A percentile compares a stretch with the other conserved stretches of the same genome.
These are phyloP conservation scores for Daldinia loculata DNA, from an alignment of 495 filamentous ascomycete species.

Conservation along the genomic window DNA sequence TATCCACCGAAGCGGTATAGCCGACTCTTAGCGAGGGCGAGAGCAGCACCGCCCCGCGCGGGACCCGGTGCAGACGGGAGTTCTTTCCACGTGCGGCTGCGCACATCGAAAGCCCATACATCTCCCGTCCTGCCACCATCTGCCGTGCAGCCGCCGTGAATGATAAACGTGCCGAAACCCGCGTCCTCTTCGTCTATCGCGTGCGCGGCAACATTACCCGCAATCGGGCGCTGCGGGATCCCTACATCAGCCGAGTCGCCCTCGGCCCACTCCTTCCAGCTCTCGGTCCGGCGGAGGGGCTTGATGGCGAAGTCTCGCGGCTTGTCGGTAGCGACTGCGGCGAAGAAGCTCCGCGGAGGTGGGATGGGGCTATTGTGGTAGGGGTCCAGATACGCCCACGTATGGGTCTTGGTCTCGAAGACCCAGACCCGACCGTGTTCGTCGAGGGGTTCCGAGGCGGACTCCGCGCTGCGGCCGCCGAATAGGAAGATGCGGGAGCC, in stretches of 20 bases:
- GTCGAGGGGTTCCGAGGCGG: conserved; percentile 57
- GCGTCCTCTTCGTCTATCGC: conserved; percentile 57
- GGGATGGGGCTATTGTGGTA: conserved; percentile 50
- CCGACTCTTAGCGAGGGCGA: conserved; percentile 63
- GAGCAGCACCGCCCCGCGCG: conserved; percentile 67
- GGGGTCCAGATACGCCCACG: conserved; percentile 67
- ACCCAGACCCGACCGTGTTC: conserved; percentile 73
- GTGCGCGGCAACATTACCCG: conserved; percentile 55
- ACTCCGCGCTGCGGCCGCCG: conserved; percentile 61
- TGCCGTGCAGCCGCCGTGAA: conserved; percentile 75
- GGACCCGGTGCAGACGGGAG: conserved; percentile 68
- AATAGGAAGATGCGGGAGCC: conserved; percentile 70
- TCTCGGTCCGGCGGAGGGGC: conserved; percentile 37
- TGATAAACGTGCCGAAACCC: conserved; percentile 67
- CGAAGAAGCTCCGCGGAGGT: conserved; percentile 56
- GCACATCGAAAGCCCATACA: conserved; percentile 76
- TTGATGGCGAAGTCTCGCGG: conserved; percentile 51
- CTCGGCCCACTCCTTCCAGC: conserved; percentile 56
- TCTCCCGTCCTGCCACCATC: conserved; percentile 63
- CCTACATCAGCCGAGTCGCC: conserved; percentile 53
- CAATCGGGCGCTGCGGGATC: conserved; percentile 57
- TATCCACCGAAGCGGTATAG: conserved; percentile 80
- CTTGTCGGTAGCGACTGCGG: conserved; percentile 59
- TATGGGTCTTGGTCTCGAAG: conserved; percentile 64
- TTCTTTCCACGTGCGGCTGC: conserved; percentile 65